Evolutionary conservation across 1,284 basidiomycete genomes (phyloP).

Genomic region (Pseudozyma flocculosa): DNA sequence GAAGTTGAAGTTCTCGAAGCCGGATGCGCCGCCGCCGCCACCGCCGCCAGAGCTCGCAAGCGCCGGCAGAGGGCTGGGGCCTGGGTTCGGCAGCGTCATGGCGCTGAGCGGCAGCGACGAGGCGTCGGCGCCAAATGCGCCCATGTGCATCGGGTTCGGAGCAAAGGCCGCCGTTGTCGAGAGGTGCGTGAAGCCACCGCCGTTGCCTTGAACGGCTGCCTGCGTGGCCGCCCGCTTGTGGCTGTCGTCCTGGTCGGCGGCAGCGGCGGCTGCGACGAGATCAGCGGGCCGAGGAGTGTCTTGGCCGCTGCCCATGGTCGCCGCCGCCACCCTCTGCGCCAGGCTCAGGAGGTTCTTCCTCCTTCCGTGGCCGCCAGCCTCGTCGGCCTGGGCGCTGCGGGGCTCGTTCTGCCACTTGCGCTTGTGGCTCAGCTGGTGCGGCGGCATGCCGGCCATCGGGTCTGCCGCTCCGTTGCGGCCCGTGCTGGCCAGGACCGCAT

Average conservation of each 20-base stretch:
- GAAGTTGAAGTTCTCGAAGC: slow-evolving; percentile 9
- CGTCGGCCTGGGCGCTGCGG: slow-evolving; percentile 15
- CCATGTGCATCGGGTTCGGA: no score
- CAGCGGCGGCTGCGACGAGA: no score
- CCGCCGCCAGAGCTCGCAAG: not conserved
- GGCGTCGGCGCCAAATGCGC: no score
- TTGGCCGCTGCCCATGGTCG: slow-evolving; percentile 19
- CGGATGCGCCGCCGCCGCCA: no score
- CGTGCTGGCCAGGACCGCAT: slow-evolving; percentile 17
- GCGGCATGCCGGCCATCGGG: not conserved
- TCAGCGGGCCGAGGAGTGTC: not conserved
- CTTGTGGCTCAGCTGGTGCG: slow-evolving; percentile 32
- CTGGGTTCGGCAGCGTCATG: slow-evolving; percentile 17
- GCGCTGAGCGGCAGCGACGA: slow-evolving; percentile 20
- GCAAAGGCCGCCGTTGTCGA: no score
- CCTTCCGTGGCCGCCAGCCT: slow-evolving; percentile 5
- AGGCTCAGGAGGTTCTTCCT: slow-evolving; percentile 45
- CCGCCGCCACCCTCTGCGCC: slow-evolving; percentile 42
- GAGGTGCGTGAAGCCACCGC: slow-evolving; percentile 9
- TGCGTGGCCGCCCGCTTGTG: slow-evolving; percentile 27
- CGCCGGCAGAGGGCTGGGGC: slow-evolving; percentile 7
- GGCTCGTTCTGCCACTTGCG: slow-evolving; percentile 29
- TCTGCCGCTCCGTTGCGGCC: slow-evolving; percentile 3
- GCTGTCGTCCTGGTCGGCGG: slow-evolving; percentile 5
- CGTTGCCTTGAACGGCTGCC: slow-evolving; percentile 8